Base-by-base conservation (phyloP, 768 basidiomycete genomes). In the Termitomyces titanicus region DNA sequence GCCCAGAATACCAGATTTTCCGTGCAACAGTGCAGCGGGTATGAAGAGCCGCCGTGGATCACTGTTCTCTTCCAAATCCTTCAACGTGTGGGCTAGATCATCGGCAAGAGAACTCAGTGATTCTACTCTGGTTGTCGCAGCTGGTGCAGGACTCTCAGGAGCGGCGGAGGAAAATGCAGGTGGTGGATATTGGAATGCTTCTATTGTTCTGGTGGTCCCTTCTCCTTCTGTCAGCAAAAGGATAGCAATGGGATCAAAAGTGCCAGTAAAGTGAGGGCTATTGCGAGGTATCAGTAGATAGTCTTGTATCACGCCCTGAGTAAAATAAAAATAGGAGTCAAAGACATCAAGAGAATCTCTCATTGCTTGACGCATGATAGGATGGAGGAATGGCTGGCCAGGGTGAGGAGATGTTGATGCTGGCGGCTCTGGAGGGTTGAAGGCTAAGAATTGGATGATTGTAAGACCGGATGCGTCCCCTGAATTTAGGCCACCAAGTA, bases 171-270 rank as follows among this genome's bases (percentile, higher is more conserved):
- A 46, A 47, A 79, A 77, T 15, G 63, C 61, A 34, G 81, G 79
- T 4, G 92, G 91, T 9, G 92, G 92, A 64, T 88, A 94, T 48
- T 84, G 77, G 62, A 78, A 84, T 1, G 84, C 84, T 61, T 86
- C 82, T 4, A 88, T 61, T 1, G 76, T 73, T 22, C 87, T 79
- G 1, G 73, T 69, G 8, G 72, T 71, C 5, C 74, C 74, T 2
- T 77, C 73, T 0, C 77, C 72, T 35, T 84, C 84, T 0, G 81
- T 77, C 3, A 89, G 66, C 43, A 88, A 65, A 44, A 94, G 61
- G 18, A 95, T 82, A 2, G 85, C 76, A 52, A 79, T 73, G 0
- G 92, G 87, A 62, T 94, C 89, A 65, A 77, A 85, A 11, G 78
- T 70, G 3, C 85, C 80, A 37, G 74, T 70, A 66, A 86, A 88